These are phyloP conservation scores for Aspergillus asperescens DNA, from an alignment of 495 filamentous ascomycete genomes.

Conservation along the genomic window DNA sequence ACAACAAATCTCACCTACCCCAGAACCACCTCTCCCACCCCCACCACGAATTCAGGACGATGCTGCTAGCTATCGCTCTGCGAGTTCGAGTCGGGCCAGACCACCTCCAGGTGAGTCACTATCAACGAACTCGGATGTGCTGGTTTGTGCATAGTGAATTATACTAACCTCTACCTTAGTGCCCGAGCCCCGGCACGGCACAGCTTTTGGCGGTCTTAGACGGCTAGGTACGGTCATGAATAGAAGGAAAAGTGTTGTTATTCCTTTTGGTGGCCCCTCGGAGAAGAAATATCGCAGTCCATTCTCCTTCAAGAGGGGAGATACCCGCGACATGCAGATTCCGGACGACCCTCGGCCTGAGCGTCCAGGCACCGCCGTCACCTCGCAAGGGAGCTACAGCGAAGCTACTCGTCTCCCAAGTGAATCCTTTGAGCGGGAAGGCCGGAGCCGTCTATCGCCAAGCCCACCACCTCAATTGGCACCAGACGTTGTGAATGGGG, in stretches of 20 bases:
- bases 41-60: conserved; percentile 47
- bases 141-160: background rate
- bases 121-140: background rate
- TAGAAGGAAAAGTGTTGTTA: conserved; percentile 48
- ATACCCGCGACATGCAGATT: conserved; percentile 40
- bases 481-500: conserved; percentile 28
- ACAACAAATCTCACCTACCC: conserved; percentile 12
- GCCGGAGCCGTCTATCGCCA: conserved; percentile 16
- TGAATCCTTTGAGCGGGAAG: conserved; percentile 27
- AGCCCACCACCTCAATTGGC: conserved; percentile 22
- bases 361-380: conserved; percentile 36
- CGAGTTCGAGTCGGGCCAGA: conserved; percentile 41
- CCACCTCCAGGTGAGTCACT: conserved; percentile 41
- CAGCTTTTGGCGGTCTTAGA: conserved; percentile 51
- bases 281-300: conserved; percentile 47
- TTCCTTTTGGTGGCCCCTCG: conserved; percentile 32
- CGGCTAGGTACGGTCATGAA: conserved; percentile 78
- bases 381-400: conserved; percentile 25
- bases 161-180: conserved; percentile 14
- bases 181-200: conserved; percentile 37
- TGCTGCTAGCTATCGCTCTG: conserved; percentile 56
- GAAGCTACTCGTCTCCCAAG: conserved; percentile 31
- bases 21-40: conserved; percentile 32
- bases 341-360: conserved; percentile 35
- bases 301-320: conserved; percentile 50